Base-by-base conservation (phyloP, 768 basidiomycete species). In the Russula sp. region DNA sequence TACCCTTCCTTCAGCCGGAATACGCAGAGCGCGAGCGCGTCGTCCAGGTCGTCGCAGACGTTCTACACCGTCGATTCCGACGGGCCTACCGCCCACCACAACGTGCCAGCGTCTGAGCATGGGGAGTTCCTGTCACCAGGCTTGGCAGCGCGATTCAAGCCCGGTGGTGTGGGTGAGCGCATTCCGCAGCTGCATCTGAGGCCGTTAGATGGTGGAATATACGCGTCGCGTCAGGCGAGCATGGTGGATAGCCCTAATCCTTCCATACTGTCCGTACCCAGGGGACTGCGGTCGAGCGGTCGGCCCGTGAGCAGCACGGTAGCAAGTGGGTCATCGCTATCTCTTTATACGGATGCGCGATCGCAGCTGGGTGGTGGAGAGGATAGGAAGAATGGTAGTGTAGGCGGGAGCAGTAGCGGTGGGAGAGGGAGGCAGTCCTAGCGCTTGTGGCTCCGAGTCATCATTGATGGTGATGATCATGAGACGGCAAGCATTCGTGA, bases 311-410 rank as follows among this genome's bases (percentile, higher is more conserved):
- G 57, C 51, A 48, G 57, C 20, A 62, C 66, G 20, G 57, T 55
- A 27, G 52, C 53, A 40, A 62, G 53, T 13, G 64, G 55, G 27
- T 68, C 67, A 35, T 56, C 61, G n/a, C 16, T 66, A 6, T 68
- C 67, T 13, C 13, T 66, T 11, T 68, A 68, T 37, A 48, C 55
- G n/a, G 65, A 66, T 55, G 67, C 67, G 27, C 61, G 65, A 42
- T 68, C 67, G 37, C 55, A 59, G 54, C 27, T 57, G 39, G 61
- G 32, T 40, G 14, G 50, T 22, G 64, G 61, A 34, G 63, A 64
- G 22, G 64, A 60, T 0, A 53, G 66, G 35, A 58, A 32, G 53
- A 47, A 54, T 45, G 59, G 66, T 16, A 55, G 48, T 44, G 51
- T 39, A 10, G 50, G 42, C n/a, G 61, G 42, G 6, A 47, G 34